Evolutionary conservation across 345 rosid genomes (phyloP), one percentile per base, ranked within the genome.

Genomic region (Carallia pectinifolia): DNA sequence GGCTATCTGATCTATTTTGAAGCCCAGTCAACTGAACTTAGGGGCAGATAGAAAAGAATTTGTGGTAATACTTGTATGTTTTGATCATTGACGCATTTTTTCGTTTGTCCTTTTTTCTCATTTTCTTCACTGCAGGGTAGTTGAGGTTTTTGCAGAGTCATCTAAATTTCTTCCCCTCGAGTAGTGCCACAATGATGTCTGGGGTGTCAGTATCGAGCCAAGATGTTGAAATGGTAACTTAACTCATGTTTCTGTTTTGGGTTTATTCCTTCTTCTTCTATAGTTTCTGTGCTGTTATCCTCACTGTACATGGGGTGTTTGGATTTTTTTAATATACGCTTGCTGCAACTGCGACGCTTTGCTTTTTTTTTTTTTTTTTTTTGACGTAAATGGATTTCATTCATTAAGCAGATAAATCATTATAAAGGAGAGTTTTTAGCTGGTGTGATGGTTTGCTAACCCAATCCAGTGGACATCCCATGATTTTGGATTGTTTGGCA

Each of bases 151-250:
- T 87, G 93, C 81, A 65, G 79, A 53, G 78, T 89, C 23, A 79
- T 91, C 55, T 85, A 87, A 79, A 85, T 83, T 50, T 75, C 83
- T 68, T 72, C 86, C 69, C 83, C 81, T 71, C 97, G 48, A 64
- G 65, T 61, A 81, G 71, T 85, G 23, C 23, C 23, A 23, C 23
- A 23, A 23, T 23, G 23, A 23, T 23, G 23, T 23, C 23, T 23
- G 23, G 90, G 87, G 89, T 74, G 74, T 88, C 69, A 80, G 86
- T 83, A 84, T 75, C 82, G 88, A 75, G 87, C 91, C 47, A 87
- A 80, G 84, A 85, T 91, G 85, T 69, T 94, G 81, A 85, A 74
- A 78, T 86, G 98, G 98, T 94, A 87, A 81, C n/a, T 39, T 69
- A 18, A 55, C 7, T 27, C 70, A 30, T 38, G 58, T 60, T 47